phyloP scores from a whole-genome alignment of 2,329 filamentous ascomycete species.

The Venturia nashicola region DNA sequence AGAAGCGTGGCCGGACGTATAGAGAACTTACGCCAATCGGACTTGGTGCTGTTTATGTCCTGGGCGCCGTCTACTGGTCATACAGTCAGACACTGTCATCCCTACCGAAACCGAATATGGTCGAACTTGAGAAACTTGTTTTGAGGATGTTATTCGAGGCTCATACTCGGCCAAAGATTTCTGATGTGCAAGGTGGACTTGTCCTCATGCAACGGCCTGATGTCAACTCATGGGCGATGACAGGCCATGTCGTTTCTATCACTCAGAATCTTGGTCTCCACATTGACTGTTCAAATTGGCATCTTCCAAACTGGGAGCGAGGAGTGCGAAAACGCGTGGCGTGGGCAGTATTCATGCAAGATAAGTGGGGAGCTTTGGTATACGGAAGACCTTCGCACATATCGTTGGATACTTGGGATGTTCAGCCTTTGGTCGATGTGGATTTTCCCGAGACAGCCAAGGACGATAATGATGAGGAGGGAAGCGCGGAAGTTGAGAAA shows the following conservation, averaged over 20 bases:
- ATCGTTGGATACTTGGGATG: conserved; percentile 42
- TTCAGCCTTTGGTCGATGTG: conserved; percentile 29
- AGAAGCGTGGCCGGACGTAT: conserved; percentile 46
- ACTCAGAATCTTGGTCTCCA: conserved; percentile 27
- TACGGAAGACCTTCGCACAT: conserved; percentile 47
- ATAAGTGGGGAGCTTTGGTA: conserved; percentile 42
- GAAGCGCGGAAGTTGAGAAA: conserved; percentile 22
- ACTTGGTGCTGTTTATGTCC: conserved; percentile 47
- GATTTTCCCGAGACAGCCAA: conserved; percentile 30
- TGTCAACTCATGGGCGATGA: conserved; percentile 20
- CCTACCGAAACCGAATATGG: conserved; percentile 29
- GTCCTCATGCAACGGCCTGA: conserved; percentile 25
- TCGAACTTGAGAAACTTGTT: conserved; percentile 21
- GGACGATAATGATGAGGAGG: conserved; percentile 22
- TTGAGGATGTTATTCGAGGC: conserved; percentile 24
- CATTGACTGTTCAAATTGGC: conserved; percentile 49
- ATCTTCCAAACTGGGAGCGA: conserved; percentile 50
- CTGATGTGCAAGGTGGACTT: conserved; percentile 27
- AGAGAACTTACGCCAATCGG: conserved; percentile 43
- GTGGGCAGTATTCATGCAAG: conserved; percentile 55
- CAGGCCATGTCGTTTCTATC: conserved; percentile 24
- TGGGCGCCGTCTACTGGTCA: conserved; percentile 34
- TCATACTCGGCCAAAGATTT: conserved; percentile 26
- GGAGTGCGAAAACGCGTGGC: conserved; percentile 49
- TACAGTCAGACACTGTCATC: conserved; percentile 43